A percentile compares a stretch with the other conserved stretches of the same genome.
These are phyloP conservation scores for Hymenotorrendiella dingleyae DNA, from an alignment of 2,329 filamentous ascomycete genomes.

Conservation along the genomic window DNA sequence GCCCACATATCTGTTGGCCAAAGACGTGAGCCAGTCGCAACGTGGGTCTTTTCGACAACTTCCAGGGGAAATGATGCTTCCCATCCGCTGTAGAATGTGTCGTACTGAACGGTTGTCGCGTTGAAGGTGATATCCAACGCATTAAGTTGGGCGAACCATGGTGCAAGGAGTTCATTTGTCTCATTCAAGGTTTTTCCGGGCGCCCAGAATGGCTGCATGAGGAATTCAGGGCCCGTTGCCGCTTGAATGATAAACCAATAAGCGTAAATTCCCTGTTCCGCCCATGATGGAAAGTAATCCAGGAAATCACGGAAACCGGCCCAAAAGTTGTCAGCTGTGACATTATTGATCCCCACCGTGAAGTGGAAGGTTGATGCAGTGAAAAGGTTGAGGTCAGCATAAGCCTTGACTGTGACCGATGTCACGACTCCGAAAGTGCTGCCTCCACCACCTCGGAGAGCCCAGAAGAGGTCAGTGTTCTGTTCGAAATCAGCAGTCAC, in stretches of 20 bases:
- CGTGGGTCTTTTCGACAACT: conserved; percentile 26
- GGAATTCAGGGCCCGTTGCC: conserved; percentile 30
- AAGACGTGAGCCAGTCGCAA: conserved; percentile 13
- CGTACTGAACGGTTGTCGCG: conserved; percentile 12
- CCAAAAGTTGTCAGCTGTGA: conserved; percentile 42
- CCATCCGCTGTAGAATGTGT: conserved; percentile 29
- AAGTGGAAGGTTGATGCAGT: conserved; percentile 23
- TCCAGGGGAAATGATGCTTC: conserved; percentile 36
- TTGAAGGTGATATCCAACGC: conserved; percentile 22
- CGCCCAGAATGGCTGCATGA: conserved; percentile 29
- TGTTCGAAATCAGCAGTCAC: conserved; percentile 44
- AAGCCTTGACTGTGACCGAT: conserved; percentile 48
- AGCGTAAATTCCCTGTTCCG: conserved; percentile 27
- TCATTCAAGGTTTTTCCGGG: conserved; percentile 27
- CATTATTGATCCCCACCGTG: not conserved
- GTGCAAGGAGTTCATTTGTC: conserved; percentile 27
- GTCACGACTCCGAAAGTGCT: conserved; percentile 47
- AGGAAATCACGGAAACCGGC: conserved; percentile 47
- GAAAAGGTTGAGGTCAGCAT: conserved; percentile 36
- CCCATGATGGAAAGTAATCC: conserved; percentile 36
- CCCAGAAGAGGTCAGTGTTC: conserved; percentile 58
- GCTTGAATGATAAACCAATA: conserved; percentile 27
- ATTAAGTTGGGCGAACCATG: conserved; percentile 35
- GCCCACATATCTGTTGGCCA: not conserved
- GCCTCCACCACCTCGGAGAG: conserved; percentile 51